These are phyloP conservation scores for Penicillium waksmanii DNA, from an alignment of 495 filamentous ascomycete species.

Conservation along the genomic window DNA sequence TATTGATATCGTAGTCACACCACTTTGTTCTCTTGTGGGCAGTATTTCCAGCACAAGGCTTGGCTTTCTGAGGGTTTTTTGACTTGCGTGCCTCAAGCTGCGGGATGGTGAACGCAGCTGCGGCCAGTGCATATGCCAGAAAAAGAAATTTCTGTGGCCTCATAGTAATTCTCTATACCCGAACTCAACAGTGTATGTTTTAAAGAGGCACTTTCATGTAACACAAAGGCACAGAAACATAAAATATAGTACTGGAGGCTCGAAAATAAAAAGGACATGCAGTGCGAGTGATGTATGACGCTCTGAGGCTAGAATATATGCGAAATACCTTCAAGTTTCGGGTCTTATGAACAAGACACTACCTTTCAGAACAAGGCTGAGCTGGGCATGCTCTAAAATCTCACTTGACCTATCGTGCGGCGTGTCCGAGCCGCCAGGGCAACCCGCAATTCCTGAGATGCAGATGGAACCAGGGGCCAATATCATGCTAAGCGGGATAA, in stretches of 20 bases:
- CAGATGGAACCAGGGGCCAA: slow-evolving; percentile 1
- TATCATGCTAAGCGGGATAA: background rate
- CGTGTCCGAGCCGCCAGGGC: slow-evolving; percentile 1
- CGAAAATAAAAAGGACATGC: background rate
- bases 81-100: slow-evolving; percentile 9
- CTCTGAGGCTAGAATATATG: too few relatives aligned
- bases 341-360: too few relatives aligned
- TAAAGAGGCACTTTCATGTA: background rate
- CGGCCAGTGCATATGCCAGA: background rate
- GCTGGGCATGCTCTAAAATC: background rate
- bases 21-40: slow-evolving; percentile 42
- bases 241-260: background rate
- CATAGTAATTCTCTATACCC: slow-evolving; percentile 4
- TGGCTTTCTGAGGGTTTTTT: background rate
- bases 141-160: background rate
- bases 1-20: slow-evolving; percentile 56
- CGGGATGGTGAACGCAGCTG: slow-evolving; percentile 9
- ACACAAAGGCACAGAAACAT: background rate
- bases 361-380: too few relatives aligned
- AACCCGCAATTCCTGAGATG: background rate
- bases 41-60: slow-evolving; percentile 42
- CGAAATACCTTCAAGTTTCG: too few relatives aligned
- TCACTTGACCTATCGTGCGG: background rate
- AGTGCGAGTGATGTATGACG: too few relatives aligned
- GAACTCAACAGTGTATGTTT: background rate